These are phyloP conservation scores for Salicornia ramosissima DNA, from an alignment of 148 eudicot species.

Conservation along the genomic window DNA sequence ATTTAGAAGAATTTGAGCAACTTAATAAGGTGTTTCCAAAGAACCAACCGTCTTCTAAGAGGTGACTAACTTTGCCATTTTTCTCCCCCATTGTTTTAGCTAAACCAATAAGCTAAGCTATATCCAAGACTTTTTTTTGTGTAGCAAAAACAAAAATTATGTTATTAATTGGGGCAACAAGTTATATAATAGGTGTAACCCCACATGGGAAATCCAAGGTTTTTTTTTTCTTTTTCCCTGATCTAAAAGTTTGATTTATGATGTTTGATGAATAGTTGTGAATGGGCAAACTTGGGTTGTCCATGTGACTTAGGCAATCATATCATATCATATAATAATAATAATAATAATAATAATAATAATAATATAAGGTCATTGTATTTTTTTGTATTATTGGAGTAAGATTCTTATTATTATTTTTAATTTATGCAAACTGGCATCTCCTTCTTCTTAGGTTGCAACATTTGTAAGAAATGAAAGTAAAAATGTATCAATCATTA, in stretches of 20 bases:
- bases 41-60: constrained; percentile 61
- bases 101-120: constrained; percentile 20
- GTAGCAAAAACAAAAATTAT: neutral
- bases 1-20: constrained; percentile 25
- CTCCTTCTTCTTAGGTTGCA: constrained; percentile 2
- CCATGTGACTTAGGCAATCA: constrained; percentile 33
- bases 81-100: constrained; percentile 24
- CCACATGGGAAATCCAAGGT: constrained; percentile 28
- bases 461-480: constrained; percentile 8
- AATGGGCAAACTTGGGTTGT: constrained; percentile 30
- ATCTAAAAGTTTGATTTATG: constrained; percentile 10
- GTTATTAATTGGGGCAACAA: neutral
- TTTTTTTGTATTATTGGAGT: constrained; percentile 20
- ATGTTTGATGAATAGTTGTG: constrained; percentile 31
- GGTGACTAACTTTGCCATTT: constrained; percentile 29
- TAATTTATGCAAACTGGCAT: neutral
- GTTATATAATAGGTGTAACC: constrained; percentile 2
- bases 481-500: constrained; percentile 1
- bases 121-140: constrained; percentile 7
- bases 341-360: no score
- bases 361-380: constrained; percentile 13
- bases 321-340: constrained; percentile 10
- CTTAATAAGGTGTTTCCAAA: constrained; percentile 46
- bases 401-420: no score
- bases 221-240: constrained; percentile 8